phyloP scores from a whole-genome alignment of 2,329 filamentous ascomycete genomes.

The Stachybotrys elegans region DNA sequence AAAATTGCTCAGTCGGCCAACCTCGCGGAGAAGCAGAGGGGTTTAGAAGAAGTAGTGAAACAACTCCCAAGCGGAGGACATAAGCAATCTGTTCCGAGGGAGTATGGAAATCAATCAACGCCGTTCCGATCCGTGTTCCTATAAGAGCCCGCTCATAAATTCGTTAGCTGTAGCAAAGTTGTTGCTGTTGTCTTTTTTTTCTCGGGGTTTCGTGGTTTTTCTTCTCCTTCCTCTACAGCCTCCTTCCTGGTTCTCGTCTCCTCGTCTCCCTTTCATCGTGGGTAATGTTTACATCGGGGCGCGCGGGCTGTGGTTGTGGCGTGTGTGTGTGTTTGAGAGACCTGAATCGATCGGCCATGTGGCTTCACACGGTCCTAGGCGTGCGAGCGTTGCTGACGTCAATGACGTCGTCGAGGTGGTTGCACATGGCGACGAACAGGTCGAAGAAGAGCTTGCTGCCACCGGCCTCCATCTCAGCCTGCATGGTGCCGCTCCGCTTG shows the following conservation, averaged over 20 bases:
- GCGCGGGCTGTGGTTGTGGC: no score
- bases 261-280: not conserved
- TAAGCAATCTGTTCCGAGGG: constrained; percentile 46
- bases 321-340: constrained; percentile 15
- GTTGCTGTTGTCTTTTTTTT: constrained; percentile 18
- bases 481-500: constrained; percentile 97
- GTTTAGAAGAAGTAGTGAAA: constrained; percentile 25
- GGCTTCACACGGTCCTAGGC: constrained; percentile 49
- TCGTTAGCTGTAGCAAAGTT: constrained; percentile 5
- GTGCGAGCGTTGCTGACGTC: constrained; percentile 69
- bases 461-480: constrained; percentile 95
- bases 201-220: constrained; percentile 16
- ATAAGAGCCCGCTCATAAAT: constrained; percentile 5
- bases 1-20: constrained; percentile 41
- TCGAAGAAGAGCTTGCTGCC: constrained; percentile 93
- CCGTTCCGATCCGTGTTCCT: constrained; percentile 17
- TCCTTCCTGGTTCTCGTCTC: constrained; percentile 10
- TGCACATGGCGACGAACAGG: constrained; percentile 96
- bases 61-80: constrained; percentile 38
- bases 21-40: constrained; percentile 47
- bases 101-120: constrained; percentile 33
- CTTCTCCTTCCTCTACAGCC: constrained; percentile 8
- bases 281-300: constrained; percentile 8
- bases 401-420: constrained; percentile 94
- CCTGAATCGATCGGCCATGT: constrained; percentile 8